Percentiles rank a stretch among this genome's conserved stretches.
phyloP scores from a whole-genome alignment of 2,329 filamentous ascomycete genomes.

The Polytolypa hystricis region DNA sequence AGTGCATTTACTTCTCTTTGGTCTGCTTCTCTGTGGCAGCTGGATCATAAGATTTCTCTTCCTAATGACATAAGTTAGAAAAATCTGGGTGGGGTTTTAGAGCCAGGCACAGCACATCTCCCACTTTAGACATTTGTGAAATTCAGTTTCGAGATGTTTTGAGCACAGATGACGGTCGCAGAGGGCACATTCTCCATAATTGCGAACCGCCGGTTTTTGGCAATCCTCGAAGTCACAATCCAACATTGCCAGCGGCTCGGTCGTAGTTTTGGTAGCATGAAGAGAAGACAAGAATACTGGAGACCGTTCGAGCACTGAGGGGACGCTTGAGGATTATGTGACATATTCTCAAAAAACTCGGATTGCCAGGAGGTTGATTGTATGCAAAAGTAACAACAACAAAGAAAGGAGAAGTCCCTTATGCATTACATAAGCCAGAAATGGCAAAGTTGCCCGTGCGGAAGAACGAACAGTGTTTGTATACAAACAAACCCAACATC shows the following conservation, averaged over 20 bases:
- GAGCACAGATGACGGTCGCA: slow-evolving; percentile 31
- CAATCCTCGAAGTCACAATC: slow-evolving; percentile 24
- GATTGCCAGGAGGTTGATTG: no score
- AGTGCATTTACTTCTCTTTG: slow-evolving; percentile 24
- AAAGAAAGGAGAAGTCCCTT: no score
- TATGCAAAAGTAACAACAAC: no score
- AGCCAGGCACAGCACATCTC: neutral
- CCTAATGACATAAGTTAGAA: slow-evolving; percentile 16
- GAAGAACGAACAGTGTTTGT: no score
- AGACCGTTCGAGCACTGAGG: no score
- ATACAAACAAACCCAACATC: no score
- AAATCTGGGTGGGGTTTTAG: slow-evolving; percentile 24
- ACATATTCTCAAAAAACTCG: no score
- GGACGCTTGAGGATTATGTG: no score
- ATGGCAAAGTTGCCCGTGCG: no score
- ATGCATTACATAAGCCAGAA: no score
- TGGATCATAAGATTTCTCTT: slow-evolving; percentile 25
- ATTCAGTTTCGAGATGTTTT: slow-evolving; percentile 21
- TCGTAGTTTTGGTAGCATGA: no score
- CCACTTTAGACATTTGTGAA: slow-evolving; percentile 26
- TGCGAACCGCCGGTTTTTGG: slow-evolving; percentile 24
- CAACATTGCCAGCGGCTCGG: slow-evolving; percentile 27
- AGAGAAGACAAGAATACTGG: no score
- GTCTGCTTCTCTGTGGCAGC: slow-evolving; percentile 25
- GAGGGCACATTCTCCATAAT: slow-evolving; percentile 28